Base-by-base conservation (phyloP, 495 filamentous ascomycete species). In the Xylaria grammica region DNA sequence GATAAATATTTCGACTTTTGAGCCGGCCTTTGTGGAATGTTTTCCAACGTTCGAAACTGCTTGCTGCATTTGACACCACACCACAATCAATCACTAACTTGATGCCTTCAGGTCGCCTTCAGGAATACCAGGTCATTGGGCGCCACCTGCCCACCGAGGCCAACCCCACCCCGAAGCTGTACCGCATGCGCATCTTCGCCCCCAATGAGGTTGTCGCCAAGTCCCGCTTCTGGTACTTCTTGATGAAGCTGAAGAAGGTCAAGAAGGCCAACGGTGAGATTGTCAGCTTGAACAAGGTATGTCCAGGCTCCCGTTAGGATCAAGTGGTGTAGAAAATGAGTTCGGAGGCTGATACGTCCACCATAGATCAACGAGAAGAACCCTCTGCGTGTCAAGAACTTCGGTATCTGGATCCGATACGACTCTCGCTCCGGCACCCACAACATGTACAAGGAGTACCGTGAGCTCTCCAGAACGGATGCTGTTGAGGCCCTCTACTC, bases 401-500 rank as follows among this genome's bases (percentile, higher is more conserved):
- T 98, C 83, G 95, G 95, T 80, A 91, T 99, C 87, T 99, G 95
- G 95, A 90, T 99, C 84, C 94, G 95, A 76, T 99, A 99, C 86
- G 94, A 99, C 84, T 98, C 96, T 56, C 95, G 95, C 82, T 98
- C 96, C 72, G 95, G 95, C 72, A 99, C 96, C 72, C 95, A 99
- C 91, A 99, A 99, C 89, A 99, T 99, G 95, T 99, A 99, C 92
- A 98, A 97, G 87, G 95, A 99, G 87, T 98, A 97, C 89, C 91
- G 95, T 78, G 95, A 98, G 87, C 91, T 97, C 85, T 93, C 91
- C 76, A 87, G 95, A 79, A 90, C 88, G 67, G 94, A 93, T 65
- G 95, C 95, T 67, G 95, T 99, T 66, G 92, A 98, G 83, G 85
- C 93, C 69, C 89, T 99, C 78, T 99, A 99, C 88, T 91, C 96